Evolutionary conservation across 306 rosid species (phyloP).

Genomic region (Pterocarpus santalinus): DNA sequence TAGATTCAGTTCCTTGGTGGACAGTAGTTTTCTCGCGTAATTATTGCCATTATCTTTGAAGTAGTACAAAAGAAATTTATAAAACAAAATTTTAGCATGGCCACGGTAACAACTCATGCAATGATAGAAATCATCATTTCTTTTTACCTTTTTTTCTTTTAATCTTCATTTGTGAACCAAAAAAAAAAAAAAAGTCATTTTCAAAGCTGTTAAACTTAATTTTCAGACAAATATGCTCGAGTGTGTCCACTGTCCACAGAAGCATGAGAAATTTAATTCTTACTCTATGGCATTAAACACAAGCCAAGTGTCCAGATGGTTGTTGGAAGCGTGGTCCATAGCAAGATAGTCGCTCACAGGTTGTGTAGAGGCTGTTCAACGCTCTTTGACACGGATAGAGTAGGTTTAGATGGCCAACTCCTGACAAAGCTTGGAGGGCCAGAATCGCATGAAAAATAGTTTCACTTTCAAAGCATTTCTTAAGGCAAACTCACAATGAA

Average conservation of each 20-base stretch:
- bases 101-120: background rate
- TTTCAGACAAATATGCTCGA: background rate
- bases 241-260: background rate
- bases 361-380: slow-evolving; percentile 50
- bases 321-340: slow-evolving; percentile 17
- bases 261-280: background rate
- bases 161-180: background rate
- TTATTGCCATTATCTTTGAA: slow-evolving; percentile 15
- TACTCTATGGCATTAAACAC: slow-evolving; percentile 21
- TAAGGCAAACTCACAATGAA: slow-evolving; percentile 29
- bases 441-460: slow-evolving; percentile 32
- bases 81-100: background rate
- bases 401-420: slow-evolving; percentile 45
- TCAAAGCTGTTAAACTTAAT: slow-evolving; percentile 15
- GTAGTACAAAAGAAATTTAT: too few species aligned
- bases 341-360: slow-evolving; percentile 11
- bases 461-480: slow-evolving; percentile 34
- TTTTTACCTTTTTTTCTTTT: background rate
- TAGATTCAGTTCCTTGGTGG: slow-evolving; percentile 34
- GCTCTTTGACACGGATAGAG: slow-evolving; percentile 43
- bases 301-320: slow-evolving; percentile 25
- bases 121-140: background rate
- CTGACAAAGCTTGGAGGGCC: background rate
- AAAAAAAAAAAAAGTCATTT: background rate
- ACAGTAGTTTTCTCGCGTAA: slow-evolving; percentile 19